phyloP scores from a whole-genome alignment of 345 rosid species.

The Populus alba region DNA sequence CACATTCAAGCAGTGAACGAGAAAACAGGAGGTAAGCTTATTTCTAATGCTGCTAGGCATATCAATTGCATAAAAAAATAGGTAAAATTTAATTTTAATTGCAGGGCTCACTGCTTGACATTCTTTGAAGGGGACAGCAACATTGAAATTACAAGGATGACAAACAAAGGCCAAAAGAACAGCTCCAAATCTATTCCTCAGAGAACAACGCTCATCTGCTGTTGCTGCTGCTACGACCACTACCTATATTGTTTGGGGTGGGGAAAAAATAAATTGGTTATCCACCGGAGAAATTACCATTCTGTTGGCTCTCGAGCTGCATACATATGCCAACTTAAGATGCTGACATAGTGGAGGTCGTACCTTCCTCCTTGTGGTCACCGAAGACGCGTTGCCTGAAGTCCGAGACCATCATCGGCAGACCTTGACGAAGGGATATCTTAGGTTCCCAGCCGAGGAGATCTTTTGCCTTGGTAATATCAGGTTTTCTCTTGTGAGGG shows the following conservation, averaged over 20 bases:
- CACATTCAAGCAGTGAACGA: not conserved
- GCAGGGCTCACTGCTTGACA: conserved; percentile 17
- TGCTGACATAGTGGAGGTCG: conserved; percentile 30
- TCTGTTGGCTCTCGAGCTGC: not conserved
- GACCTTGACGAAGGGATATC: conserved; percentile 79
- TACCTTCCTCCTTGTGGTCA: conserved; percentile 67
- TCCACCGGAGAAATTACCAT: conserved; percentile 6
- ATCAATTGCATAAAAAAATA: not conserved
- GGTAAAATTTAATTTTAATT: not conserved
- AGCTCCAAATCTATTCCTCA: conserved; percentile 11
- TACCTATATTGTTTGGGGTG: not conserved
- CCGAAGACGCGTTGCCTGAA: conserved; percentile 91
- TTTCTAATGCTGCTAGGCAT: conserved; percentile 1
- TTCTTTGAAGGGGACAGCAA: not conserved
- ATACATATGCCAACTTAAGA: conserved; percentile 25
- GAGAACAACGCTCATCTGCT: conserved; percentile 2
- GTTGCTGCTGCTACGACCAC: not conserved
- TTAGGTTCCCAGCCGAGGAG: conserved; percentile 94
- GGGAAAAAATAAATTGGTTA: not conserved
- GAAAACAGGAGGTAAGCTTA: not conserved
- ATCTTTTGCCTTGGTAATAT: conserved; percentile 83
- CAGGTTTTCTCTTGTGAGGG: conserved; percentile 99
- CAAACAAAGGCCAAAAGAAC: conserved; percentile 3
- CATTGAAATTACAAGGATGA: conserved; percentile 10
- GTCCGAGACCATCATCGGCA: conserved; percentile 90